Conservation (phyloP, 2,329 filamentous ascomycete genomes). For the Diaporthe helianthi region DNA sequence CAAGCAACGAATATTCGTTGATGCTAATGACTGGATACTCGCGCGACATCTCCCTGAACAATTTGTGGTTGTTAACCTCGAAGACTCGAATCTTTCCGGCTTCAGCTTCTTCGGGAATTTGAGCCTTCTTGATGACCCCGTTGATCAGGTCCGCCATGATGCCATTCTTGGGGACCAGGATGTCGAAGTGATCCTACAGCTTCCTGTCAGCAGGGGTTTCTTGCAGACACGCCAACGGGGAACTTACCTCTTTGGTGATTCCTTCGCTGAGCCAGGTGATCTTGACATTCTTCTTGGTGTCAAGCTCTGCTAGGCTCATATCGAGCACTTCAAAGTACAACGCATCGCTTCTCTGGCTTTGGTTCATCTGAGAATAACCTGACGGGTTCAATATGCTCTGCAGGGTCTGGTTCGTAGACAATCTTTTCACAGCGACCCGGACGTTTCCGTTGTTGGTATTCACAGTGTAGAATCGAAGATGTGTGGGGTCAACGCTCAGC, state of each 20-base stretch:
- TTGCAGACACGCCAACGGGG: background rate
- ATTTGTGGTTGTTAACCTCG: conserved; percentile 82
- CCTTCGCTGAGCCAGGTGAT: conserved; percentile 88
- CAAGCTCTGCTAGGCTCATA: conserved; percentile 90
- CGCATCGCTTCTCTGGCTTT: conserved; percentile 75
- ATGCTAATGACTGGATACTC: conserved; percentile 80
- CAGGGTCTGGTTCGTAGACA: conserved; percentile 70
- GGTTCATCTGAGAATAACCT: conserved; percentile 74
- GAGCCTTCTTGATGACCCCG: conserved; percentile 79
- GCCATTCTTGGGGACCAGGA: conserved; percentile 88
- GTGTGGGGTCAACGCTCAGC: conserved; percentile 79
- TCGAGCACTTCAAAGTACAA: conserved; percentile 94
- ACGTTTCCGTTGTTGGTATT: conserved; percentile 78
- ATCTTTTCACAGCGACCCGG: conserved; percentile 77
- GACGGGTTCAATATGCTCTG: conserved; percentile 79
- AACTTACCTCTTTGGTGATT: conserved; percentile 82
- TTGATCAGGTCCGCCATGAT: conserved; percentile 79
- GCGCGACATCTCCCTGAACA: conserved; percentile 77
- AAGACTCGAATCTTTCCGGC: conserved; percentile 79
- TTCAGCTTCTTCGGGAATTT: conserved; percentile 75
- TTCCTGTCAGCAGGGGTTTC: conserved; percentile 38
- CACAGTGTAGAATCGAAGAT: conserved; percentile 90
- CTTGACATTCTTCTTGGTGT: conserved; percentile 88
- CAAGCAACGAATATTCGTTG: conserved; percentile 83
- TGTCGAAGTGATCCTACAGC: conserved; percentile 73